Conservation (phyloP, 1,284 basidiomycete species). For the Phaffia rhodozyma region DNA sequence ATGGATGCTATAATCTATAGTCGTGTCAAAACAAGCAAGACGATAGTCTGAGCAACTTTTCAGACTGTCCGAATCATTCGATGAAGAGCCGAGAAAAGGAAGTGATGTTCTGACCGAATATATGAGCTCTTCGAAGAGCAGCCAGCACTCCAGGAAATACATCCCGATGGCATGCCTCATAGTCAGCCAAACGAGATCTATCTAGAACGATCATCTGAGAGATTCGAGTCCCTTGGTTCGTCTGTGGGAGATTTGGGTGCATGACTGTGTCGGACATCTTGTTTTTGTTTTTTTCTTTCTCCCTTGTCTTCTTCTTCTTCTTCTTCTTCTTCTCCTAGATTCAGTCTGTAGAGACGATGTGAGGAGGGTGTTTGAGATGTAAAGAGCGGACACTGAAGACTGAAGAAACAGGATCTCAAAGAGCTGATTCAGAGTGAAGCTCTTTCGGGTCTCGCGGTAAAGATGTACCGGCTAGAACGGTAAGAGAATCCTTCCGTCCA, state of each 20-base stretch:
- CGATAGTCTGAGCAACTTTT: neutral
- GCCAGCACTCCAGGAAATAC: conserved; percentile 62
- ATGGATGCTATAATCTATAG: conserved; percentile 59
- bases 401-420: too few species aligned
- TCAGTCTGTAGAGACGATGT: conserved; percentile 2
- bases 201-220: conserved; percentile 68
- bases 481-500: too few species aligned
- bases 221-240: conserved; percentile 46
- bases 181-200: conserved; percentile 50
- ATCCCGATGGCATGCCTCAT: conserved; percentile 51
- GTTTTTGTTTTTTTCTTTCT: neutral
- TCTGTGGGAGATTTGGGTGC: conserved; percentile 28
- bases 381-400: too few species aligned
- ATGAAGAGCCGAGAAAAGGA: neutral
- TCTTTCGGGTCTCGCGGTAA: too few species aligned
- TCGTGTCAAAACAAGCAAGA: neutral
- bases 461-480: too few species aligned
- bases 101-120: conserved; percentile 35
- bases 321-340: conserved; percentile 18
- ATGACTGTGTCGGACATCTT: too few species aligned
- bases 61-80: neutral
- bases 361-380: neutral
- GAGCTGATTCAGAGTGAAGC: too few species aligned
- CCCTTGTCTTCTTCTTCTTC: too few species aligned
- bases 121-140: conserved; percentile 52